These are phyloP conservation scores for Salvia splendens DNA, from an alignment of 257 asterid genomes.

Conservation along the genomic window DNA sequence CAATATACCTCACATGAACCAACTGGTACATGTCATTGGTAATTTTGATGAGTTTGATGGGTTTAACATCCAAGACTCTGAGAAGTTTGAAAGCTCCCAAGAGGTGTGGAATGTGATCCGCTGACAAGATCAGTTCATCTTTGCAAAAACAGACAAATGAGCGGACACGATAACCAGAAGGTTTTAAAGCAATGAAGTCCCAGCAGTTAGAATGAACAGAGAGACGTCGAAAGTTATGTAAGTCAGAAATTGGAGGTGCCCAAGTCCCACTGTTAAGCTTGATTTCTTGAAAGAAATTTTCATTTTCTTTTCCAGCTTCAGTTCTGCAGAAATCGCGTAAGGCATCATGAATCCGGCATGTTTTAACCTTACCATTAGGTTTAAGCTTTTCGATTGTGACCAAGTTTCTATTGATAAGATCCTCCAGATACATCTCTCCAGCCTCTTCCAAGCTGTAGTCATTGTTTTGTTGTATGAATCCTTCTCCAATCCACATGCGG, in stretches of 20 bases:
- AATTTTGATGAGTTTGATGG: neutral
- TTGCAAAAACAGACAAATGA: neutral
- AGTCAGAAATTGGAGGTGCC: neutral
- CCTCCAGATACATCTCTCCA: neutral
- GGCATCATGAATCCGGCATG: neutral
- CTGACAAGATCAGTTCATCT: neutral
- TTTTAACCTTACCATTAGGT: constrained; percentile 9
- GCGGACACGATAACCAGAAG: neutral
- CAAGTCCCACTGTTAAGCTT: neutral
- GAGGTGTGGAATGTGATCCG: neutral
- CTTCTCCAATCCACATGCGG: neutral
- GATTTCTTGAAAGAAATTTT: neutral
- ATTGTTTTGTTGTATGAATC: neutral
- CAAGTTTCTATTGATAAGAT: neutral
- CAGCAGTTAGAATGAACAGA: neutral
- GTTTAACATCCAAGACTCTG: constrained; percentile 11
- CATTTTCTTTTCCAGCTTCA: neutral
- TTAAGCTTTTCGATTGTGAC: neutral
- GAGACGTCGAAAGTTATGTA: neutral
- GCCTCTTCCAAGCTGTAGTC: neutral
- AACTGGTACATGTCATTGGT: neutral
- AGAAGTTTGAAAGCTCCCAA: neutral
- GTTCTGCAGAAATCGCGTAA: neutral
- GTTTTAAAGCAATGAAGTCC: neutral
- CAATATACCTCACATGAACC: constrained; percentile 20